phyloP scores from a whole-genome alignment of 129 eudicot genomes.

The carrot (Daucus carota) region DNA sequence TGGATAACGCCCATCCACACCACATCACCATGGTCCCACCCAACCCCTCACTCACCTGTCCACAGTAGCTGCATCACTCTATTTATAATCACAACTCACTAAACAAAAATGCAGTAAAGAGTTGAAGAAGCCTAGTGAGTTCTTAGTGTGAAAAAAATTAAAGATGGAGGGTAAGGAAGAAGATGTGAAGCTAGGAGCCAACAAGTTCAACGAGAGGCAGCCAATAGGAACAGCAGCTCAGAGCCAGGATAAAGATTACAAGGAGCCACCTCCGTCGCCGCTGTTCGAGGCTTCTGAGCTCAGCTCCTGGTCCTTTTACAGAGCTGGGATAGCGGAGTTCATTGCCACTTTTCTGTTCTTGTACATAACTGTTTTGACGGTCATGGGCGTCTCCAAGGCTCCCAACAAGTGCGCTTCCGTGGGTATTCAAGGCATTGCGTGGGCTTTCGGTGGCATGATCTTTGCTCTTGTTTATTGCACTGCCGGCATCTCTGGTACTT shows the following conservation, averaged over 20 bases:
- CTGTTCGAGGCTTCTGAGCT: conserved; percentile 64
- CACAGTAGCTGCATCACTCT: neutral
- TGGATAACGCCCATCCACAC: neutral
- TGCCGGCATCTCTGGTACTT: conserved; percentile 85
- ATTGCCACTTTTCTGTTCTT: too few species aligned
- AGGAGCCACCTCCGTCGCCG: conserved; percentile 60
- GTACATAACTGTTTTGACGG: too few species aligned
- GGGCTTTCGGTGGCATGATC: conserved; percentile 93
- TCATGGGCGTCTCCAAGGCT: too few species aligned
- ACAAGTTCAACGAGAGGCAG: conserved; percentile 47
- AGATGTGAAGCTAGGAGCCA: conserved; percentile 56
- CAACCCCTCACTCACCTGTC: neutral
- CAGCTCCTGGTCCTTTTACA: conserved; percentile 61
- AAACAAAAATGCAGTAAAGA: neutral
- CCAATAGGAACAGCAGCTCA: conserved; percentile 59
- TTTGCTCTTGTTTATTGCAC: conserved; percentile 88
- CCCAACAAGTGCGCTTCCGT: conserved; percentile 56
- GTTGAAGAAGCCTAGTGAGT: neutral
- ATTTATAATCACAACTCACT: conserved; percentile 7
- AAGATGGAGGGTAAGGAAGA: conserved; percentile 57
- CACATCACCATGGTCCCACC: neutral
- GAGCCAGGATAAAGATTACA: conserved; percentile 59
- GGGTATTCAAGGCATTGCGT: conserved; percentile 68
- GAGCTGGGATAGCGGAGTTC: too few species aligned
- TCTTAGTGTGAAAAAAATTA: neutral